Base-by-base conservation (phyloP, 2,329 filamentous ascomycete species). In the Ceratocystis alfenasii region DNA sequence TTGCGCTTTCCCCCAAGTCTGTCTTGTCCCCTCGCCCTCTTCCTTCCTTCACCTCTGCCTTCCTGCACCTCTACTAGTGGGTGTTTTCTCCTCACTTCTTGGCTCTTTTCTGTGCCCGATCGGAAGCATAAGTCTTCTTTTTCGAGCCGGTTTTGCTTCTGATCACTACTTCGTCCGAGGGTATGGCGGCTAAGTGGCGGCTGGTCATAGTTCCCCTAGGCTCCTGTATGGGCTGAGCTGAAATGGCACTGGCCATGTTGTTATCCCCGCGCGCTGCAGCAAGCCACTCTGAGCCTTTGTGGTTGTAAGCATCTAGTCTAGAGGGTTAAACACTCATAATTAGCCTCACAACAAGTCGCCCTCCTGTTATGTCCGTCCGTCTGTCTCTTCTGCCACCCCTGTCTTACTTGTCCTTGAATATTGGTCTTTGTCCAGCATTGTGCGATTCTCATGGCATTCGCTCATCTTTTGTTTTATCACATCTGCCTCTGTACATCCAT, bases 101-200 rank as follows among this genome's bases (percentile, higher is more conserved):
- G 4, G 53, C 53, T 7, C 22, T 10, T n/a, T 50, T 50, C 22
- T 8, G 17, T 30, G 53, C 53, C 28, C 25, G 12, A 59, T 33
- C 53, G 53, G 53, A 59, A 59, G 53, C 53, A 59, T 59, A 36
- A 33, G 53, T 17, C 28, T 17, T 59, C 7, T 30, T n/a, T 59
- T 33, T 15, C 7, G 25, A 59, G 53, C 53, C 25, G 28, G 53
- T 59, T 59, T 59, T 59, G 53, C 53, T 59, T 59, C 53, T 59
- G 53, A 59, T 59, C 53, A 59, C 28, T 30, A 28, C 53, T 36
- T 59, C 28, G 53, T 33, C 53, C 53, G 53, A 59, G 53, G 53
- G 53, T 59, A 59, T 33, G n/a, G 53, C 53, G 53, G 53, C 53
- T 59, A 59, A 59, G 25, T 36, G 3, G 7, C n/a, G 5, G 15